These are phyloP conservation scores for Boletus patriciae DNA, from an alignment of 768 basidiomycete genomes.

Conservation along the genomic window DNA sequence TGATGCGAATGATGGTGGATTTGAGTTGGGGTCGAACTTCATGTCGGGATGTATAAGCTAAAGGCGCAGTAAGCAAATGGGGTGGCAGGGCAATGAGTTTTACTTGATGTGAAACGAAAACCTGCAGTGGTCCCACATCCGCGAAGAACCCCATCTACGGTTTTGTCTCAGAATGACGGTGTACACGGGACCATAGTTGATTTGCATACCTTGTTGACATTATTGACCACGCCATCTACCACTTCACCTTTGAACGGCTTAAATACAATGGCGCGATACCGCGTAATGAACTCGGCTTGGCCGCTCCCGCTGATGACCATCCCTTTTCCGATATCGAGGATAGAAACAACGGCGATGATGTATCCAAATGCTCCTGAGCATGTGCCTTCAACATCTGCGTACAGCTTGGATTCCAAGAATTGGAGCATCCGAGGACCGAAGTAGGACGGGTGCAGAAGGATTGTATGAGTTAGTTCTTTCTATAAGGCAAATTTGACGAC, in stretches of 20 bases:
- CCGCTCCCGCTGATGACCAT: conserved; percentile 90
- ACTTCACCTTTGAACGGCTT: conserved; percentile 99
- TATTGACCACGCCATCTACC: conserved; percentile 93
- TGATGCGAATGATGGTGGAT: conserved; percentile 94
- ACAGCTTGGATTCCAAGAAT: conserved; percentile 90
- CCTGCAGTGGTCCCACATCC: conserved; percentile 89
- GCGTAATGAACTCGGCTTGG: conserved; percentile 93
- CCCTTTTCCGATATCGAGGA: conserved; percentile 89
- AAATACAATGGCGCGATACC: conserved; percentile 96
- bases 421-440: conserved; percentile 95
- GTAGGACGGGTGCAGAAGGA: conserved; percentile 96
- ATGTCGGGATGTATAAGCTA: conserved; percentile 94
- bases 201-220: conserved; percentile 83
- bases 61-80: conserved; percentile 5
- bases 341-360: conserved; percentile 89
- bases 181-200: background rate
- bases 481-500: conserved; percentile 32
- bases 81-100: conserved; percentile 23
- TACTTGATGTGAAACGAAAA: conserved; percentile 96
- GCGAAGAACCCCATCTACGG: conserved; percentile 97
- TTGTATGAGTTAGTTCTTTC: conserved; percentile 98
- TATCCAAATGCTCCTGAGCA: conserved; percentile 95
- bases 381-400: conserved; percentile 95
- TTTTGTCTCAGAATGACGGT: background rate
- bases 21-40: conserved; percentile 93